Evolutionary conservation across 2,329 filamentous ascomycete genomes (phyloP), one percentile per base, ranked within the genome.

Genomic region (Xylariomycetidae sp.): DNA sequence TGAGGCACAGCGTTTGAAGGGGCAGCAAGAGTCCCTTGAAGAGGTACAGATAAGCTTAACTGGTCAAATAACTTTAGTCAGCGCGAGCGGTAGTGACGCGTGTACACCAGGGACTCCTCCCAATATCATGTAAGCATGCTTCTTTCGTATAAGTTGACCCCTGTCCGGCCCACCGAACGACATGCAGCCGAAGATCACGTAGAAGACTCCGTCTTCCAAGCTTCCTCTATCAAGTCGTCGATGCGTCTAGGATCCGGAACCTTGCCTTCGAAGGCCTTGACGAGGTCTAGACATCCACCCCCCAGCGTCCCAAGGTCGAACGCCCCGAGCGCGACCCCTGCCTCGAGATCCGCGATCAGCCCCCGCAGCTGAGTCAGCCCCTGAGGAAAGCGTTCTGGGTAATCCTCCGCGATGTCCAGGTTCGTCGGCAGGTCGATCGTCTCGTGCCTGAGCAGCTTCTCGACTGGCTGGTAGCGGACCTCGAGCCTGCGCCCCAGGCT

Each of bases 331-430:
- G 48, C 54, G 6, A 58, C 50, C 16, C 48, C 42, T 1, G 50
- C 51, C 26, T 54, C 54, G n/a, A 59, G 46, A 36, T 58, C 54
- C 16, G 50, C 53, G 16, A 54, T 44, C 22, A 58, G 38, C 5
- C 36, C 48, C 28, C 46, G 39, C 8, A 57, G 16, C 32, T 54
- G 45, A 2, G 41, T 32, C 26, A 51, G 19, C 4, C 54, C 49
- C 10, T 30, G 35, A 11, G 51, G 52, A 23, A 57, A 58, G 6
- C 49, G 42, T 23, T 50, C 45, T 9, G 48, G 39, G 23, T 36
- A 51, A 5, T 38, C n/a, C 33, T 37, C 34, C 5, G 51, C 49
- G 13, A 56, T 49, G 3, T 45, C 30, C 10, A 54, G 10, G 30
- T 58, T 58, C 10, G 41, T 36, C 6, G 51, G 53, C 10, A 59